These are phyloP conservation scores for Monosporozyma siamensis DNA, from an alignment of 805 yeast genomes.

Conservation along the genomic window DNA sequence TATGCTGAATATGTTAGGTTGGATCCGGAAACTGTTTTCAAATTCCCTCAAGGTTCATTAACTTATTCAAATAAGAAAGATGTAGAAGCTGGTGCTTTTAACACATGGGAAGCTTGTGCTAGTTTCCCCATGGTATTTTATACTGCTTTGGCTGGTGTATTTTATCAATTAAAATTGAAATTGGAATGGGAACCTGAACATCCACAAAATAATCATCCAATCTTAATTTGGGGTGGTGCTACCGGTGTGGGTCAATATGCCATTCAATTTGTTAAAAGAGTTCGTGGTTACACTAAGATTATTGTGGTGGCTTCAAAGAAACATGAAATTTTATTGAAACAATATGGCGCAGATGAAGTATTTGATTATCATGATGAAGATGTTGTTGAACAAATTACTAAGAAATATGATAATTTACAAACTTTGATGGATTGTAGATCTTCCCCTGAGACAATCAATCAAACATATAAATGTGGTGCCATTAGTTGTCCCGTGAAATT, in stretches of 20 bases:
- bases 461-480: conserved; percentile 30
- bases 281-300: conserved; percentile 36
- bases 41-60: neutral
- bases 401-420: conserved; percentile 24
- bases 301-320: conserved; percentile 44
- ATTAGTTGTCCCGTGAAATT: conserved; percentile 27
- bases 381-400: conserved; percentile 36
- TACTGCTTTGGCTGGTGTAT: too few relatives aligned
- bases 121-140: too few relatives aligned
- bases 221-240: conserved; percentile 59
- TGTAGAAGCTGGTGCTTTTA: too few relatives aligned
- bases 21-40: conserved; percentile 1
- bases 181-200: too few relatives aligned
- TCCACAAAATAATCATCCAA: conserved; percentile 31
- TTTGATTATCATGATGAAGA: conserved; percentile 43
- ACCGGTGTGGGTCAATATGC: conserved; percentile 50
- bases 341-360: conserved; percentile 42
- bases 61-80: too few relatives aligned
- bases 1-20: conserved; percentile 44
- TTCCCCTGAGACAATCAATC: conserved; percentile 23
- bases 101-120: too few relatives aligned
- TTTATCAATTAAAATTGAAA: too few relatives aligned
- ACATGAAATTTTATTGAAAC: conserved; percentile 34
- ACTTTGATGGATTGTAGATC: conserved; percentile 32
- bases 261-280: conserved; percentile 48